Percentiles rank a stretch among this genome's conserved stretches.
These are phyloP conservation scores for Aspergillus carlsbadensis DNA, from an alignment of 495 filamentous ascomycete genomes.

Conservation along the genomic window DNA sequence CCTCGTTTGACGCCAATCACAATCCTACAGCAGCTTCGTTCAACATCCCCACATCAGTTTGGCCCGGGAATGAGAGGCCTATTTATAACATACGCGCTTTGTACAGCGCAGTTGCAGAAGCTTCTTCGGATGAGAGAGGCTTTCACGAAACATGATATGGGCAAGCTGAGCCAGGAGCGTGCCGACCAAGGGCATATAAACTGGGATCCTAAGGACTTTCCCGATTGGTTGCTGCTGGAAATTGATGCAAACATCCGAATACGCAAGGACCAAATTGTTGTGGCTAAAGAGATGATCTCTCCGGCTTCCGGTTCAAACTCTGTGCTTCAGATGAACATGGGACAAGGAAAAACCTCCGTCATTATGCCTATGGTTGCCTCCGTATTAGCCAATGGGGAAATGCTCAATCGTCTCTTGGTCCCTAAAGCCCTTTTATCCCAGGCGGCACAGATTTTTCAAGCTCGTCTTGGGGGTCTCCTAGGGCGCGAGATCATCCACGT, in stretches of 20 bases:
- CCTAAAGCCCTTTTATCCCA: constrained; percentile 60
- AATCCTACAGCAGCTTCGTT: constrained; percentile 4
- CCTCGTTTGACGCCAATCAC: not conserved
- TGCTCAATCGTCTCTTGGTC: constrained; percentile 59
- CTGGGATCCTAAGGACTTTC: constrained; percentile 48
- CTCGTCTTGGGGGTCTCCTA: constrained; percentile 58
- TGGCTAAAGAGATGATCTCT: constrained; percentile 55
- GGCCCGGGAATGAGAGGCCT: not conserved
- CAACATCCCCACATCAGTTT: not conserved
- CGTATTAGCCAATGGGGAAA: constrained; percentile 50
- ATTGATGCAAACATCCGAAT: constrained; percentile 63
- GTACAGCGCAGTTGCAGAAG: not conserved
- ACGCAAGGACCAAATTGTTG: constrained; percentile 55
- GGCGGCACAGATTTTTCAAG: constrained; percentile 58
- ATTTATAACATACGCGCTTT: not conserved
- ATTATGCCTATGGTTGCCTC: constrained; percentile 64
- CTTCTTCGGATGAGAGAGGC: constrained; percentile 40
- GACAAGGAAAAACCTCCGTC: constrained; percentile 68
- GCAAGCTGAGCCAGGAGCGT: constrained; percentile 46
- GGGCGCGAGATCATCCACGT: constrained; percentile 56
- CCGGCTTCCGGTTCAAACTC: constrained; percentile 46
- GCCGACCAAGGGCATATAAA: constrained; percentile 52
- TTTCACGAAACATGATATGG: constrained; percentile 19
- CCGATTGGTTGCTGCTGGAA: constrained; percentile 62
- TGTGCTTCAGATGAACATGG: constrained; percentile 74